Conservation (phyloP, 2,329 filamentous ascomycete species). For the Chaetomiaceae sp. region DNA sequence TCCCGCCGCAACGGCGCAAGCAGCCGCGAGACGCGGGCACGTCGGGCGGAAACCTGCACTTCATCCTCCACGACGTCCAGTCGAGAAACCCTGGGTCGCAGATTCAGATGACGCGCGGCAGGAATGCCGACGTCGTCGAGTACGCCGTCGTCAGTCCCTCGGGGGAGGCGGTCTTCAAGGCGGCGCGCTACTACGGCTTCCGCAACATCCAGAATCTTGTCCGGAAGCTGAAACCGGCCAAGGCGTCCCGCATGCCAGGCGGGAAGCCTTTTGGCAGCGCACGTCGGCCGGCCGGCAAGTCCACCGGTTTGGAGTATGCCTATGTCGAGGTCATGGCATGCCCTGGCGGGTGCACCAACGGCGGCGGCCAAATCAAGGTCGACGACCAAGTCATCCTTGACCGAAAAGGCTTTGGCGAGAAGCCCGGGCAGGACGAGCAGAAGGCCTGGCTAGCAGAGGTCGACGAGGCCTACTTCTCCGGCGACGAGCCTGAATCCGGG, state of each 20-base stretch:
- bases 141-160: constrained; percentile 62
- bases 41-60: constrained; percentile 84
- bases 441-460: constrained; percentile 79
- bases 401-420: constrained; percentile 44
- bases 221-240: constrained; percentile 78
- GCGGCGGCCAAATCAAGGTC: constrained; percentile 89
- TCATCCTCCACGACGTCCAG: constrained; percentile 73
- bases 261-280: constrained; percentile 57
- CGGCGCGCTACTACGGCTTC: constrained; percentile 94
- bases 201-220: constrained; percentile 98
- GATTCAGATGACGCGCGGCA: constrained; percentile 68
- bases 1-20: constrained; percentile 48
- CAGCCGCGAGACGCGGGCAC: constrained; percentile 61
- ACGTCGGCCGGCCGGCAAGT: constrained; percentile 49
- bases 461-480: constrained; percentile 88
- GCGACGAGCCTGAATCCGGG: constrained; percentile 48
- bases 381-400: constrained; percentile 65
- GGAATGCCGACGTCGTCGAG: constrained; percentile 88
- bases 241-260: constrained; percentile 73
- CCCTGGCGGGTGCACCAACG: constrained; percentile 97
- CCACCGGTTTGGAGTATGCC: constrained; percentile 62
- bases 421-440: constrained; percentile 71
- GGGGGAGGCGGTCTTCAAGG: constrained; percentile 63
- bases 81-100: constrained; percentile 65
- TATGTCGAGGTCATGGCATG: constrained; percentile 99